Percentiles rank a stretch among this genome's conserved stretches.
These are phyloP conservation scores for Buxus sempervirens DNA, from an alignment of 164 flowering plant genomes.

Conservation along the genomic window DNA sequence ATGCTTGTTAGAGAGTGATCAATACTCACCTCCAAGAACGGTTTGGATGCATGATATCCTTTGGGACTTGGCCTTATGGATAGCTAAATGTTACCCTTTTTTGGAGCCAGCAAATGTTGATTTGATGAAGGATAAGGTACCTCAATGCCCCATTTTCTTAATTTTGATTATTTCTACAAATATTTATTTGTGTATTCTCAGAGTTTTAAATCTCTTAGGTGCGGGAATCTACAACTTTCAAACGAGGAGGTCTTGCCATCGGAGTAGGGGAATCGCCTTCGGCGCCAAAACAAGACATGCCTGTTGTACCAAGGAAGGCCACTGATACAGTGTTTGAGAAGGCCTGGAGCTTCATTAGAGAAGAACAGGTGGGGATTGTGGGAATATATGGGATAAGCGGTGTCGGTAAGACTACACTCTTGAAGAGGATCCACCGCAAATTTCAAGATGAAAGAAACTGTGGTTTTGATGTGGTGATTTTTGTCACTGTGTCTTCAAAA, in stretches of 20 bases:
- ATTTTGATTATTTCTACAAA: too few species aligned
- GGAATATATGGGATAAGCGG: not conserved
- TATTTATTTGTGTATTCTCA: too few species aligned
- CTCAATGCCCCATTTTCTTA: too few species aligned
- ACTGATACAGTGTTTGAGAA: not conserved
- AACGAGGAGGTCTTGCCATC: not conserved
- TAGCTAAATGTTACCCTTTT: not conserved
- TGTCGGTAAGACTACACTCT: slow-evolving; percentile 1
- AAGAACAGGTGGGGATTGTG: not conserved
- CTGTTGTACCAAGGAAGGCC: not conserved
- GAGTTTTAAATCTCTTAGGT: too few species aligned
- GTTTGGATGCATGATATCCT: not conserved
- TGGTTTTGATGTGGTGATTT: not conserved
- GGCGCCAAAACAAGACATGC: not conserved
- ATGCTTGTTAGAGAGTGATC: not conserved
- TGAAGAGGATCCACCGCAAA: not conserved
- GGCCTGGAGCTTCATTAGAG: not conserved
- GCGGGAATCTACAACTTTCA: too few species aligned
- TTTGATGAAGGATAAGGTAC: too few species aligned
- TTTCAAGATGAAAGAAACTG: too few species aligned
- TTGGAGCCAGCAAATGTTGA: too few species aligned
- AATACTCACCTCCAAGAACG: too few species aligned
- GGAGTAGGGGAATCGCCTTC: not conserved
- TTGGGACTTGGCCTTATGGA: not conserved
- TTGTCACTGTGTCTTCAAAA: not conserved